Evolutionary conservation across 169 alveolate species (phyloP), one percentile per base, ranked within the genome.

Genomic region (Perkinsus olseni): DNA sequence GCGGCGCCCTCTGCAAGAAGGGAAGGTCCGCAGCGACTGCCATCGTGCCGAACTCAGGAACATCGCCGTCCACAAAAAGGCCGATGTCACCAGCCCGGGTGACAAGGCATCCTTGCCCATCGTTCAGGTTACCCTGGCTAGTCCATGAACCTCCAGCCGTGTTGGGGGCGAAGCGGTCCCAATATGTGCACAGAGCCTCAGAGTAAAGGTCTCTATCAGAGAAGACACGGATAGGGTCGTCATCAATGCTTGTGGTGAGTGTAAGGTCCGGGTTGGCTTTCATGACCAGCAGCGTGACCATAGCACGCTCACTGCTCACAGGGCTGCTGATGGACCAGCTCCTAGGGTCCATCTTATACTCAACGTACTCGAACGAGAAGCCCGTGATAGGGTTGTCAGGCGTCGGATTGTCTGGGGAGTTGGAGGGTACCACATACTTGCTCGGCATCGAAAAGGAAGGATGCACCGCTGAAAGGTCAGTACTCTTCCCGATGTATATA

Each of bases 131-230:
- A 31, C 38, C 93, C 34, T 31, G 50, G 21, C 38, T 38, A 31
- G n/a, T 38, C 93, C 93, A 92, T 1, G 93, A 82, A 8, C 93
- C 93, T 37, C 93, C 93, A 38, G 91, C 93, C 37, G 91, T 92
- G 93, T 38, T n/a, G 24, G 74, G 82, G 38, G 11, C 39, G 74
- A 91, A 91, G 4, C 92, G 74, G 39, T 91, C 92, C 92, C 92
- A 91, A 38, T 39, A 28, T n/a, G 39, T 0, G 28, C 92, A 91
- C 28, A 39, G 34, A 4, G 74, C 92, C 28, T 24, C 0, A 20
- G 91, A 48, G 31, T 34, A 37, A 39, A 92, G 37, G 21, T 37
- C 45, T 24, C 38, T 10, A 48, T 51, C 93, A 3, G 74, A 31
- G 91, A 92, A 92, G n/a, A 92, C 91, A n/a, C 90, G 50, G 50